These are phyloP conservation scores for Noccaea caerulescens DNA, from an alignment of 345 rosid species.

Conservation along the genomic window DNA sequence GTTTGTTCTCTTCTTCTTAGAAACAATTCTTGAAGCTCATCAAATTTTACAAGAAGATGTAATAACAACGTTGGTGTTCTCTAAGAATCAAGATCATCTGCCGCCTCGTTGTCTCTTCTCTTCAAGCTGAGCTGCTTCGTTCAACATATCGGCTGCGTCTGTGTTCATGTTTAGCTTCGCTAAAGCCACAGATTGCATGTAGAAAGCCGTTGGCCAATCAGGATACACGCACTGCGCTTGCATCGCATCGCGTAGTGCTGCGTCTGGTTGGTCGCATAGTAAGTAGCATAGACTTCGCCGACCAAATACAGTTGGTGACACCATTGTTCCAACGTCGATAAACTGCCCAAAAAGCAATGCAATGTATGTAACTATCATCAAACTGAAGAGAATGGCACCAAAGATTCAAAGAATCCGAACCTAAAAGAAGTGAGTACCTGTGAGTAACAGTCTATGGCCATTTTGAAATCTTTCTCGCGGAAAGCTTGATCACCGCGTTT, in stretches of 20 bases:
- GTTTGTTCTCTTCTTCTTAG: background rate
- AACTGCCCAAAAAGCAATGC: conserved; percentile 55
- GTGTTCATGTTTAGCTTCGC: conserved; percentile 94
- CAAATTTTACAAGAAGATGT: conserved; percentile 24
- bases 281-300: conserved; percentile 91
- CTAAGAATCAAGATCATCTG: conserved; percentile 53
- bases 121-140: conserved; percentile 83
- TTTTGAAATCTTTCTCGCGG: conserved; percentile 94
- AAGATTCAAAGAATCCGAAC: too few relatives aligned
- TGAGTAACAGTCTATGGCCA: conserved; percentile 87
- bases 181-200: conserved; percentile 96
- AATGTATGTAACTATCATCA: background rate
- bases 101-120: conserved; percentile 82
- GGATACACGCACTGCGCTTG: conserved; percentile 88
- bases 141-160: conserved; percentile 94
- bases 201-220: conserved; percentile 94
- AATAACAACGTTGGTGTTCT: background rate
- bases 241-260: conserved; percentile 95
- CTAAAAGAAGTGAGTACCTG: conserved; percentile 54
- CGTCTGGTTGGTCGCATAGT: conserved; percentile 82
- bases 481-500: conserved; percentile 93
- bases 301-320: conserved; percentile 90
- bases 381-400: too few relatives aligned
- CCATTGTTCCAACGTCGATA: conserved; percentile 83
- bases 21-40: conserved; percentile 31